Percentiles rank a stretch among this genome's conserved stretches.
Evolutionary conservation across 768 basidiomycete species (phyloP).

Genomic region (Megacollybia marginata): DNA sequence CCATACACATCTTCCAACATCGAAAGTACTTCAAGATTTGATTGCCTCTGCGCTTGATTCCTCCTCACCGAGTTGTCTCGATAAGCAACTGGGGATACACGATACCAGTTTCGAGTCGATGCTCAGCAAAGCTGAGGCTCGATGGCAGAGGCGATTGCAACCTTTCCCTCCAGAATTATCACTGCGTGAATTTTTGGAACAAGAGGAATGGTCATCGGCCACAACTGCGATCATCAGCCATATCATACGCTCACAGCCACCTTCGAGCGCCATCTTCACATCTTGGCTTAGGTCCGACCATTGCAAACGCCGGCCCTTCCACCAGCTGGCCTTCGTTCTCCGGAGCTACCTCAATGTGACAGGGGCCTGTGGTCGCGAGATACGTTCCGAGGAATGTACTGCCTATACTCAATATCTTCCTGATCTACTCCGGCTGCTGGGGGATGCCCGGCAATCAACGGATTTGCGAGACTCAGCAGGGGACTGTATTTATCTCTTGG

Average conservation of each 20-base stretch:
- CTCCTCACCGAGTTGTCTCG: conserved; percentile 2
- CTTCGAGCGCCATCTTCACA: conserved; percentile 17
- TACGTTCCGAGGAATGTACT: conserved; percentile 11
- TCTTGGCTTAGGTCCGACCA: conserved; percentile 34
- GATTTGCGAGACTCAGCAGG: conserved; percentile 11
- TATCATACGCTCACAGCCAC: conserved; percentile 33
- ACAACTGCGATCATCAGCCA: conserved; percentile 35
- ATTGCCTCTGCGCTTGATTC: conserved; percentile 35
- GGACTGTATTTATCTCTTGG: conserved; percentile 22
- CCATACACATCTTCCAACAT: conserved; percentile 25
- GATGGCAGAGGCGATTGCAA: conserved; percentile 24
- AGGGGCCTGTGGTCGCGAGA: conserved; percentile 5
- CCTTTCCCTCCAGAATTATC: conserved; percentile 15
- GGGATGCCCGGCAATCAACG: conserved; percentile 9
- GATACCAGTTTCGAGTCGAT: conserved; percentile 13
- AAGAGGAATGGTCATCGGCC: conserved; percentile 33
- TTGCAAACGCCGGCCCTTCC: neutral
- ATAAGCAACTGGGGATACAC: neutral
- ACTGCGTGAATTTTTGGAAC: conserved; percentile 29
- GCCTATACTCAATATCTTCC: conserved; percentile 24
- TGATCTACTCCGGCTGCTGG: conserved; percentile 11
- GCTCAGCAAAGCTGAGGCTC: conserved; percentile 16
- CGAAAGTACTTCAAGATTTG: conserved; percentile 35
- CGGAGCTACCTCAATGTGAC: conserved; percentile 40
- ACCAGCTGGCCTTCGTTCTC: conserved; percentile 27